Evolutionary conservation across 2,329 filamentous ascomycete species (phyloP), one percentile per base, ranked within the genome.

Genomic region (Orbilia javanica): DNA sequence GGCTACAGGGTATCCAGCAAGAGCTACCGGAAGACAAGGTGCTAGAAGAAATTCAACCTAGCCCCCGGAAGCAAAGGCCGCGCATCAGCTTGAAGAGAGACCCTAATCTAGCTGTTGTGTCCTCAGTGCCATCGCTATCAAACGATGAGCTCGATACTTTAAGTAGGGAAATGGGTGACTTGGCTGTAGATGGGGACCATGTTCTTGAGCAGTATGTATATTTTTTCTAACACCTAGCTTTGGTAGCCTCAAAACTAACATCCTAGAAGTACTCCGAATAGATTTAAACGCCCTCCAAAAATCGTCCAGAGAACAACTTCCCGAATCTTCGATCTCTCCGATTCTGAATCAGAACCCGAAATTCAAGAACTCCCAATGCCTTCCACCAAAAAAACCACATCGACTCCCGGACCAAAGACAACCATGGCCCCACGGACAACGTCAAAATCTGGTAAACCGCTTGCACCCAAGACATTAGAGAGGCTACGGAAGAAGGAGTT

Each of bases 251-350:
- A 13, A 10, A 4, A 25, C 63, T 63, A 55, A 67, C 42, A 13
- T 29, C 27, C n/a, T 42, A 27, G 11, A 78, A 78, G 74, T 15
- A 52, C 53, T 11, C 74, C 74, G 5, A 71, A 78, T 15, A 72
- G 66, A 39, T 64, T 72, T 31, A 78, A 52, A 48, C 67, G 74
- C 0, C 74, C 74, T 2, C 67, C 62, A 39, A 78, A 68, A 36
- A 72, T 78, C 20, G 39, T 63, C 4, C 71, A 78, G 29, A 36
- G 74, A 18, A 66, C 74, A 8, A 42, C 62, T 10, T 72, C 74
- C 10, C 62, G 34, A 39, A 78, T 78, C n/a, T 78, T 78, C 44
- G 74, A 78, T 15, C 44, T 78, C 0, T 60, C 67, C 0, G 74
- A 78, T 44, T 78, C 74, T 10, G 74, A 78, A 27, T 18, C 67